phyloP scores from a whole-genome alignment of 139 green algal species.

The Coelastrella sp. region DNA sequence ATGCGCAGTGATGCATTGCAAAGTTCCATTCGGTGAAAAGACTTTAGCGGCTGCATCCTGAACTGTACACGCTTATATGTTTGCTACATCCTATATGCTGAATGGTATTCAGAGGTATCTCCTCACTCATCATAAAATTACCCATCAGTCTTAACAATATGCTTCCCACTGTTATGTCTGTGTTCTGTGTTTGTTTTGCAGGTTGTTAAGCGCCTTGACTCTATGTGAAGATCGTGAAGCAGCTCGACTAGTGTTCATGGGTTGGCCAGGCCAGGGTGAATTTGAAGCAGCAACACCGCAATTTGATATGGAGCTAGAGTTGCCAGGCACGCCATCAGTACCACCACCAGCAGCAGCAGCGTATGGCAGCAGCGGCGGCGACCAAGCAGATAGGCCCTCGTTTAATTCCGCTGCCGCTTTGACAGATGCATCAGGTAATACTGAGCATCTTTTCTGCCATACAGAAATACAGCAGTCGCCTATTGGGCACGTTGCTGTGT shows the following conservation, averaged over 20 bases:
- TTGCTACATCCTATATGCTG: no score
- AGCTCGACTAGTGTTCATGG: constrained; percentile 68
- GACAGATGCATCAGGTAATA: no score
- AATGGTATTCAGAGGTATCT: no score
- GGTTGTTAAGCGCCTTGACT: constrained; percentile 69
- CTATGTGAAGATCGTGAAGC: constrained; percentile 56
- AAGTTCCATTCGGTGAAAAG: no score
- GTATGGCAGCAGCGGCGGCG: constrained; percentile 20
- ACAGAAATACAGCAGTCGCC: no score
- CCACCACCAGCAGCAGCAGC: constrained; percentile 7
- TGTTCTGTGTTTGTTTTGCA: background rate
- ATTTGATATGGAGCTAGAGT: constrained; percentile 36
- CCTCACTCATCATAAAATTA: background rate
- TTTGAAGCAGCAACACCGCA: constrained; percentile 36
- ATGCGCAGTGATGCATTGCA: no score
- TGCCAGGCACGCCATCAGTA: background rate
- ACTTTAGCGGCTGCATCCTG: no score
- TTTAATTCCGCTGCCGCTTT: background rate
- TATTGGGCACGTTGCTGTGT: no score
- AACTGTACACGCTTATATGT: no score
- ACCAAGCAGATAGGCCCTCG: background rate
- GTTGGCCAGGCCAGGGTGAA: constrained; percentile 65
- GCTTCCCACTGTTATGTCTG: background rate
- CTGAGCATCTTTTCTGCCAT: no score
- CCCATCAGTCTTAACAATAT: background rate